Percentiles rank a stretch among this genome's conserved stretches.
Conservation (phyloP, 2,329 filamentous ascomycete genomes). For the Pseudogymnoascus sp. region DNA sequence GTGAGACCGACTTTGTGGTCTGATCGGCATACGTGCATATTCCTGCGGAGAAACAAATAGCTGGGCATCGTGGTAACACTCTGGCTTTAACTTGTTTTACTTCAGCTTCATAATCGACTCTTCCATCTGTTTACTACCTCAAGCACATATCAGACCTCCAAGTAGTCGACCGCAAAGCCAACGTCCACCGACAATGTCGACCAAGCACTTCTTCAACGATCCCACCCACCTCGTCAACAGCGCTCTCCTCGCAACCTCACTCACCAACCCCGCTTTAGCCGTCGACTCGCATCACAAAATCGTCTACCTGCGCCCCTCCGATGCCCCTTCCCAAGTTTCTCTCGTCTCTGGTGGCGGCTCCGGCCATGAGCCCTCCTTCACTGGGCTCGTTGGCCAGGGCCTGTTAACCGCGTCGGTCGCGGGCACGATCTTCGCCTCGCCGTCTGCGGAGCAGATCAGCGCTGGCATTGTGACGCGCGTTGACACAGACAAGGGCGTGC, state of each 20-base stretch:
- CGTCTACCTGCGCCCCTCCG: conserved; percentile 59
- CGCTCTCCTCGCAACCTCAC: conserved; percentile 67
- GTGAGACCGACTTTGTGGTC: background rate
- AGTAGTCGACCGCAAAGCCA: background rate
- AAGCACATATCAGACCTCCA: background rate
- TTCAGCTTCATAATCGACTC: background rate
- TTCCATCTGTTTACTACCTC: background rate
- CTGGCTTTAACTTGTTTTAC: background rate
- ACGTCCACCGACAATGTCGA: conserved; percentile 33
- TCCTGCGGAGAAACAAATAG: background rate
- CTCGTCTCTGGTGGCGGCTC: conserved; percentile 82
- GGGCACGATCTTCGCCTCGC: conserved; percentile 79
- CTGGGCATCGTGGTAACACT: background rate
- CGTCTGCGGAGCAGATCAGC: conserved; percentile 73
- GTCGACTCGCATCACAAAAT: conserved; percentile 76
- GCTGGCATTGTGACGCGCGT: conserved; percentile 66
- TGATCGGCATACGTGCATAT: background rate
- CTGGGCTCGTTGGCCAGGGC: conserved; percentile 73
- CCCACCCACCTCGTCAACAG: conserved; percentile 67
- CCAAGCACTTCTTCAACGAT: conserved; percentile 86
- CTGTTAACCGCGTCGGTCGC: conserved; percentile 74
- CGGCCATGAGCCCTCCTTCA: conserved; percentile 84
- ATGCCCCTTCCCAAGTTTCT: conserved; percentile 56
- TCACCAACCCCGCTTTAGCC: conserved; percentile 75
- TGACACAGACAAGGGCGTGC: conserved; percentile 60